Evolutionary conservation across 768 basidiomycete genomes (phyloP), one percentile per base, ranked within the genome.

Genomic region (Lactifluus pinguis): DNA sequence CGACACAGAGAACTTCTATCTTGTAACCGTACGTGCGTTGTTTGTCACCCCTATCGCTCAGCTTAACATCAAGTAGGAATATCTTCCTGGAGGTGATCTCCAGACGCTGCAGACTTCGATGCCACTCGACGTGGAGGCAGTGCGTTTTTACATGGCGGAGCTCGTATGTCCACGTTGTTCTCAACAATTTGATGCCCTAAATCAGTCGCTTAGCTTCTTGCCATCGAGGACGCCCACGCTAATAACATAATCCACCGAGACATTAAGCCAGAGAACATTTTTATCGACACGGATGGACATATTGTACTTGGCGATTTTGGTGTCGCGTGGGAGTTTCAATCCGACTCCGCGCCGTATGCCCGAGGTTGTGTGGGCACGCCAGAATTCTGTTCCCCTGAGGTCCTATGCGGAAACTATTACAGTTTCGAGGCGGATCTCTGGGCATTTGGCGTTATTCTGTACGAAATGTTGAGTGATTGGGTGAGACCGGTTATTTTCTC

Each of bases 161-260:
- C 58, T 63, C 5, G 62, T 63, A 47, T 29, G 62, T 29, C 58
- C 21, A 21, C 5, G 4, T 59, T 32, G 17, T 49, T n/a, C 8
- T 30, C 19, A 2, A 17, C 30, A 3, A 15, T 4, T 10, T 6
- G 2, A 3, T 3, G 29, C 21, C 34, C n/a, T 54, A 11, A 60
- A 8, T 13, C n/a, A 6, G 2, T 10, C n/a, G 15, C 9, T 21
- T 13, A 64, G 63, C 60, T 64, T 10, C 51, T 65, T 49, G 61
- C 63, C 19, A 53, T 65, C n/a, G 63, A 62, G 25, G 44, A 61
- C 7, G 93, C 98, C 2, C 97, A 99, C 70, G 83, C 88, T 69
- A 92, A 97, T 69, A 94, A 95, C 25, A 98, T 99, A 71, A 95
- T 99, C 52, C 97, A 99, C 73, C 91, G 97, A 58, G 97, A 99